Percentiles rank a stretch among this genome's conserved stretches.
phyloP scores from a whole-genome alignment of 768 basidiomycete genomes.

The Mycena indigotica region DNA sequence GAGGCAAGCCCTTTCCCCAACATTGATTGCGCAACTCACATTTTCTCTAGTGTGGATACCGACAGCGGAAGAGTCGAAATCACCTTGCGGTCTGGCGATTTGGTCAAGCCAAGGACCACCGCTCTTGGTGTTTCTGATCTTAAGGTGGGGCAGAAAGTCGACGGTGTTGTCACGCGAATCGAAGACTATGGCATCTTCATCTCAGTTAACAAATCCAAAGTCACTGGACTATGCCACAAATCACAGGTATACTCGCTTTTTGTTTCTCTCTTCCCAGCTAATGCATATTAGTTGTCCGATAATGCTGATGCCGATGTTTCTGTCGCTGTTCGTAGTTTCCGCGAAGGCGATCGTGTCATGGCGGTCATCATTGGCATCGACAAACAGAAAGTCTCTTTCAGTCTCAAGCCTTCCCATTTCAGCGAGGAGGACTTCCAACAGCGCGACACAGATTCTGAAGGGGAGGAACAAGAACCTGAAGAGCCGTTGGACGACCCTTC shows the following conservation, averaged over 20 bases:
- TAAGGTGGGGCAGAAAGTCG: conserved; percentile 77
- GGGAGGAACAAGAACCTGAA: conserved; percentile 27
- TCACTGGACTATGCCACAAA: conserved; percentile 92
- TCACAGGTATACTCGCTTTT: conserved; percentile 63
- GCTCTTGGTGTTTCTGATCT: conserved; percentile 57
- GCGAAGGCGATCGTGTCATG: conserved; percentile 84
- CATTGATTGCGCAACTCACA: conserved; percentile 2
- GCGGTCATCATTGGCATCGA: conserved; percentile 75
- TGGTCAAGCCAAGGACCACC: conserved; percentile 41
- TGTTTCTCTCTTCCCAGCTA: neutral
- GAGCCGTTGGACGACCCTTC: conserved; percentile 36
- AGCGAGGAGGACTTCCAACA: conserved; percentile 60
- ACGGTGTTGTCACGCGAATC: conserved; percentile 76
- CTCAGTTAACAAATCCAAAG: conserved; percentile 78
- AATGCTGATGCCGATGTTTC: conserved; percentile 79
- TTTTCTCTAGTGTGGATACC: conserved; percentile 60
- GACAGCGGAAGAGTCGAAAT: conserved; percentile 85
- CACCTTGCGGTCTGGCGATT: conserved; percentile 75
- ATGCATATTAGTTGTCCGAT: conserved; percentile 73
- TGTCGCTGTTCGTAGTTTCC: conserved; percentile 78
- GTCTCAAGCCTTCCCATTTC: conserved; percentile 90
- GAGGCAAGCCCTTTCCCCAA: conserved; percentile 47
- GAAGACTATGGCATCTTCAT: conserved; percentile 95
- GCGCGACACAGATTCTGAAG: conserved; percentile 35
- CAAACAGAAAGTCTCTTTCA: conserved; percentile 77